These are phyloP conservation scores for Sextonia rubra DNA, from an alignment of 164 flowering plant genomes.

Conservation along the genomic window DNA sequence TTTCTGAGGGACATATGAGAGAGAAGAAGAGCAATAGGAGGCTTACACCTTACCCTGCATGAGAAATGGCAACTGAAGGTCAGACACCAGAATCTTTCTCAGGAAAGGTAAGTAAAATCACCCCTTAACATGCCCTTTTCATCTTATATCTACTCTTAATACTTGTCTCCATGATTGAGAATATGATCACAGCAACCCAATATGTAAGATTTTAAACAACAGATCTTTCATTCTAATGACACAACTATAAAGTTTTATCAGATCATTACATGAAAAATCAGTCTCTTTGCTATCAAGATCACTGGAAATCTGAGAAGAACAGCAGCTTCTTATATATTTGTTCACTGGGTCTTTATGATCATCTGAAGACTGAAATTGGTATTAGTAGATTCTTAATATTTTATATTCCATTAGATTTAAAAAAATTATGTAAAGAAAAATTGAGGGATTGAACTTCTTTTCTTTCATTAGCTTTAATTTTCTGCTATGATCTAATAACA, in stretches of 20 bases:
- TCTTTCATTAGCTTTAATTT: not conserved
- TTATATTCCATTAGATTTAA: not conserved
- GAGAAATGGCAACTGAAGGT: not conserved
- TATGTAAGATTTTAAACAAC: too few species aligned
- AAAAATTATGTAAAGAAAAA: not conserved
- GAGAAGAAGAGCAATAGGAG: not conserved
- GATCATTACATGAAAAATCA: not conserved
- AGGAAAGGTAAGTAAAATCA: not conserved
- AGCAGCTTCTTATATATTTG: not conserved
- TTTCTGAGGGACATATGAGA: not conserved
- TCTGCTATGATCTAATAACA: not conserved
- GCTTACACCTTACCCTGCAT: not conserved
- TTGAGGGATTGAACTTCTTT: not conserved
- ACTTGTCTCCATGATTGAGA: too few species aligned
- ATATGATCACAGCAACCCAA: too few species aligned
- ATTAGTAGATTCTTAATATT: not conserved
- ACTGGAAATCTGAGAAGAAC: not conserved
- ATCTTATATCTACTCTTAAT: too few species aligned
- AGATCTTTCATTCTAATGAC: too few species aligned
- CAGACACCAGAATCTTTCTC: not conserved
- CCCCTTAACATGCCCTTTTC: not conserved
- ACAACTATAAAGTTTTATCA: not conserved
- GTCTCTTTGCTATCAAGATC: not conserved
- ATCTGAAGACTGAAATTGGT: not conserved
- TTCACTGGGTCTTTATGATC: not conserved